phyloP scores from a whole-genome alignment of 176 grass and related monocot species.

The Saccharum spontaneum region DNA sequence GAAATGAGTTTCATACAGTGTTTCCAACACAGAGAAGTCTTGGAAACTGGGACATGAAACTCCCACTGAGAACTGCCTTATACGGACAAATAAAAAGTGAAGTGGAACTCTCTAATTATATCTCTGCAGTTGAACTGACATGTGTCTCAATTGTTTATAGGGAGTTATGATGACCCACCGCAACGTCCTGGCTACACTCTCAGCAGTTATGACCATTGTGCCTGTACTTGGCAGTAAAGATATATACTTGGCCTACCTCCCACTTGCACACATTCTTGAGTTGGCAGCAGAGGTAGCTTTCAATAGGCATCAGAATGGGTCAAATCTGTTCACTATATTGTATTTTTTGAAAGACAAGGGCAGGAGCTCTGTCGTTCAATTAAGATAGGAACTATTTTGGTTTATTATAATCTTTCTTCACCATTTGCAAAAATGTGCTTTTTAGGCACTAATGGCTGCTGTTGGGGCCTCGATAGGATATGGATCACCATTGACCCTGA shows the following conservation, averaged over 20 bases:
- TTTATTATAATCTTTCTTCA: slow-evolving; percentile 25
- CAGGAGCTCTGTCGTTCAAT: background rate
- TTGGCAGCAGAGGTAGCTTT: slow-evolving; percentile 80
- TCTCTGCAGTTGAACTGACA: slow-evolving; percentile 22
- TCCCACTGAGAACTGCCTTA: background rate
- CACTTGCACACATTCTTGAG: slow-evolving; percentile 96
- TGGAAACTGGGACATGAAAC: no score
- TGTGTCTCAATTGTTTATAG: slow-evolving; percentile 46
- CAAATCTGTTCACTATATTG: slow-evolving; percentile 14
- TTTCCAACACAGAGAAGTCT: no score
- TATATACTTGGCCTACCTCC: slow-evolving; percentile 86
- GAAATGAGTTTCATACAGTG: no score
- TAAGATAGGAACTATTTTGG: background rate
- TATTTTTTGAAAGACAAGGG: slow-evolving; percentile 8
- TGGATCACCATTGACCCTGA: slow-evolving; percentile 88
- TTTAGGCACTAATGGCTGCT: slow-evolving; percentile 77
- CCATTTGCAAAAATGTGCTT: slow-evolving; percentile 6
- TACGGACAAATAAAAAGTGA: background rate
- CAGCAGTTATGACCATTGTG: slow-evolving; percentile 91
- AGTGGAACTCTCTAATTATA: background rate
- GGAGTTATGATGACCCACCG: slow-evolving; percentile 98
- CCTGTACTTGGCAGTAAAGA: slow-evolving; percentile 74
- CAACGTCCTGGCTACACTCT: slow-evolving; percentile 80
- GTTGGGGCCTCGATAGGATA: slow-evolving; percentile 85
- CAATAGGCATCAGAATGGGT: background rate